Evolutionary conservation across 306 rosid genomes (phyloP), one percentile per base, ranked within the genome.

Genomic region (Malus domestica): DNA sequence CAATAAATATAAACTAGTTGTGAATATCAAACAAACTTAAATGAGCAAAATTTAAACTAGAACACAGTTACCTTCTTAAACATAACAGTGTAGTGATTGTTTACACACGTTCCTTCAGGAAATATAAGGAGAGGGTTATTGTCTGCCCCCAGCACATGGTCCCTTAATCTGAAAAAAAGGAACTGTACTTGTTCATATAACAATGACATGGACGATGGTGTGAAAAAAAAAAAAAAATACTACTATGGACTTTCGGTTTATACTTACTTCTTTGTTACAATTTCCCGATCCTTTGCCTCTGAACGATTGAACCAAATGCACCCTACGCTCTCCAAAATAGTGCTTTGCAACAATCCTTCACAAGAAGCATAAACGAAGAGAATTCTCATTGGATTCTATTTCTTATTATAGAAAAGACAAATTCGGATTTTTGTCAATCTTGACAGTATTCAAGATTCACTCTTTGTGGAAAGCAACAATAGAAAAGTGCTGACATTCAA

Each of bases 21-120:
- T 12, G 23, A 27, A 22, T 23, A 60, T 70, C 9, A 60, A 60
- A 44, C 12, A 58, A 32, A 54, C 20, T 55, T 14, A 7, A 73
- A 58, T 20, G 10, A 42, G 38, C 25, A 40, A 72, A 20, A 42
- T 16, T 35, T 49, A 65, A 67, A 78, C 55, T 33, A 59, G 82
- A 58, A 74, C 67, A 52, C 65, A 38, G 22, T 65, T 74, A 90
- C 98, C 97, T 92, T 95, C 87, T 95, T 95, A 84, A 95, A 95
- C 98, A 95, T 92, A 69, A 95, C 98, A 14, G 98, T 86, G 74
- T 95, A 95, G 74, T 95, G 92, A 80, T 95, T 95, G 86, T 95
- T 95, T 74, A 95, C 98, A 88, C 98, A 95, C 58, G 98, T 95
- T 84, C 98, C 98, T 80, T 95, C 97, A 1, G 98, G 98, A 83